Percentiles rank a stretch among this genome's conserved stretches.
These are phyloP conservation scores for Populus hybrid DNA, from an alignment of 441 rosid species.

Conservation along the genomic window DNA sequence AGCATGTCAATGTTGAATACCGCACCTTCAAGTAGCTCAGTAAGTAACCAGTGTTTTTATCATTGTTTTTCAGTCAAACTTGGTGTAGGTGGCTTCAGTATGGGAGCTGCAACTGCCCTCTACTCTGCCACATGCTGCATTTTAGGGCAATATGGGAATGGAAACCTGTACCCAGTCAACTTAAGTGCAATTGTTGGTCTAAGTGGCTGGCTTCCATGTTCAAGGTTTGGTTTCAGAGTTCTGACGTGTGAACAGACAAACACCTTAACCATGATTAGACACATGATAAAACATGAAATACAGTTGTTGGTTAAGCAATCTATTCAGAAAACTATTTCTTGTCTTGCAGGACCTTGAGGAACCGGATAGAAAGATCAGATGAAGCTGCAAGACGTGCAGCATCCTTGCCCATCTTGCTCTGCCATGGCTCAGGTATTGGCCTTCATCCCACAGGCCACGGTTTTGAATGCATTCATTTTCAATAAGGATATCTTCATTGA, in stretches of 20 bases:
- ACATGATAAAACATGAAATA: neutral
- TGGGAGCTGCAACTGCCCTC: conserved; percentile 87
- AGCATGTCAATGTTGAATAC: neutral
- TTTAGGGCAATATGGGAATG: conserved; percentile 63
- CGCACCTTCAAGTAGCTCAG: too few relatives aligned
- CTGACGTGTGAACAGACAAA: neutral
- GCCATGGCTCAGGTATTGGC: conserved; percentile 70
- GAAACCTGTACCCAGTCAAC: conserved; percentile 61
- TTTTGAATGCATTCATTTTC: neutral
- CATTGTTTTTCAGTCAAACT: conserved; percentile 57
- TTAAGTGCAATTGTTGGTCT: conserved; percentile 39
- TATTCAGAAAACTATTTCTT: conserved; percentile 2
- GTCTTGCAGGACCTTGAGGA: conserved; percentile 52
- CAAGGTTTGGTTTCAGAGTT: conserved; percentile 46
- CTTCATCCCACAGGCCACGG: neutral
- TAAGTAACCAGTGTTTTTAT: conserved; percentile 3
- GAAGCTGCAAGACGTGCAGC: conserved; percentile 56
- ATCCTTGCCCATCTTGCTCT: conserved; percentile 70
- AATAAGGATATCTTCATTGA: neutral
- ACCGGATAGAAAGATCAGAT: conserved; percentile 34
- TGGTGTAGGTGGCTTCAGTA: conserved; percentile 95
- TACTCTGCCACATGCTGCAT: conserved; percentile 75
- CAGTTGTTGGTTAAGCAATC: neutral
- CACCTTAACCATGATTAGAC: neutral
- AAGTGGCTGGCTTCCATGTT: conserved; percentile 89